A percentile compares a stretch with the other conserved stretches of the same genome.
phyloP scores from a whole-genome alignment of 2,329 filamentous ascomycete species.

The Stachybotrys chartarum region DNA sequence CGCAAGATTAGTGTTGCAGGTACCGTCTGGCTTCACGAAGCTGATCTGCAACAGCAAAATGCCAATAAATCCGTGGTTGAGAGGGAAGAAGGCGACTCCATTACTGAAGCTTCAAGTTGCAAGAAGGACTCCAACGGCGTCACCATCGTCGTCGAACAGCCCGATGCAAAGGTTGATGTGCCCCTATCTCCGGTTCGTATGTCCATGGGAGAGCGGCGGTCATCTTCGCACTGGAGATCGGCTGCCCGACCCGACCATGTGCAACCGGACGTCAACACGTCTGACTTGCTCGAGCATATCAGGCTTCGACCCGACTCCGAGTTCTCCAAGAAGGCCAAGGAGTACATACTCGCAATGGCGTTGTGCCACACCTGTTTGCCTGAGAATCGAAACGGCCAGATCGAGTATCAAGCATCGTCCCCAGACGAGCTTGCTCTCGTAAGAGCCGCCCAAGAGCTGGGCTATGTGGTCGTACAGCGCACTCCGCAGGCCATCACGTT shows the following conservation, averaged over 20 bases:
- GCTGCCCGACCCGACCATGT: slow-evolving; percentile 39
- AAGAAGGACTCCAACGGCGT: slow-evolving; percentile 19
- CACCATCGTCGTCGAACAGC: slow-evolving; percentile 21
- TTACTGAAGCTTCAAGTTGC: slow-evolving; percentile 17
- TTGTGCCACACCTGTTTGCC: slow-evolving; percentile 89
- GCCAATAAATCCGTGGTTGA: slow-evolving; percentile 13
- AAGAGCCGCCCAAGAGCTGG: slow-evolving; percentile 76
- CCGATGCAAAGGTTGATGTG: slow-evolving; percentile 19
- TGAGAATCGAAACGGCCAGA: slow-evolving; percentile 61
- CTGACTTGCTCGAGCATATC: slow-evolving; percentile 72
- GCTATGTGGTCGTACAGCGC: slow-evolving; percentile 68
- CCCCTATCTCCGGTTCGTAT: slow-evolving; percentile 18
- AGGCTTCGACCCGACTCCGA: slow-evolving; percentile 64
- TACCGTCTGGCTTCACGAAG: slow-evolving; percentile 80
- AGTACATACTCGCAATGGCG: slow-evolving; percentile 78
- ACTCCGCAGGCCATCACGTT: slow-evolving; percentile 62
- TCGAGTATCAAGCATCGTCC: slow-evolving; percentile 82
- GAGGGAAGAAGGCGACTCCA: slow-evolving; percentile 12
- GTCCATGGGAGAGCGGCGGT: slow-evolving; percentile 28
- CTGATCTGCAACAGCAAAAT: slow-evolving; percentile 46
- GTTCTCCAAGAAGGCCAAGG: slow-evolving; percentile 71
- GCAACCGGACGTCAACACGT: slow-evolving; percentile 56
- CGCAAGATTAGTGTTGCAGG: slow-evolving; percentile 86
- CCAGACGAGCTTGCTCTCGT: slow-evolving; percentile 87
- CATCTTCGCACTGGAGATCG: slow-evolving; percentile 43